Evolutionary conservation across 768 basidiomycete genomes (phyloP), one percentile per base, ranked within the genome.

Genomic region (Mycena indigotica): DNA sequence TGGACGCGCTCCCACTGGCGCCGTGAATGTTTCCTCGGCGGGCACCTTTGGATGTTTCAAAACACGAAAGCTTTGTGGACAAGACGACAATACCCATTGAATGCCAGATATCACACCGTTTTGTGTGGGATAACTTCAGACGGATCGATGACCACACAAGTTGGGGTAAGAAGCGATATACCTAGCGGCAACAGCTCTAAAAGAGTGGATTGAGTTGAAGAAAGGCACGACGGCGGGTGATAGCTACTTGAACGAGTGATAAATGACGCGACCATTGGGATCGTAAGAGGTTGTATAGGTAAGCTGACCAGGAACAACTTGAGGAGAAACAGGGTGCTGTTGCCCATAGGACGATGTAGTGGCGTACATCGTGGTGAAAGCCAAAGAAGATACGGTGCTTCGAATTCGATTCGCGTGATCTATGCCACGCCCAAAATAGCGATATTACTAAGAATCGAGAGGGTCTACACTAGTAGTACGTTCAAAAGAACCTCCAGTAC

Each of bases 141-240:
- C 24, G 60, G 30, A 40, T 57, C 39, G 41, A 52, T 38, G n/a
- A 55, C 28, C 50, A 55, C 64, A 30, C 62, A 57, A 55, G 39
- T 35, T 49, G n/a, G n/a, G 28, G 53, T 56, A 39, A 52, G 39
- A 52, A 13, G 28, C 32, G 52, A 41, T 75, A 52, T 68, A 89
- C 90, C 88, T 90, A 35, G 89, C 88, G 56, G 86, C 71, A 38
- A 89, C 85, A 54, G 88, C 89, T 74, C 89, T 91, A 56, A 32
- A 55, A 38, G 62, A 66, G 26, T 25, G 16, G 15, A 16, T 19
- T 17, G 17, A 44, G 21, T 1, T 30, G 28, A 1, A 19, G 35
- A 21, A 28, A 51, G 54, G 16, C 32, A 23, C 25, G 23, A 6
- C n/a, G 23, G 39, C 28, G 26, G 48, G 52, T 28, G 35, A 25